Percentiles rank a stretch among this genome's conserved stretches.
Evolutionary conservation across 2,329 filamentous ascomycete species (phyloP).

Genomic region (Talaromyces sp.): DNA sequence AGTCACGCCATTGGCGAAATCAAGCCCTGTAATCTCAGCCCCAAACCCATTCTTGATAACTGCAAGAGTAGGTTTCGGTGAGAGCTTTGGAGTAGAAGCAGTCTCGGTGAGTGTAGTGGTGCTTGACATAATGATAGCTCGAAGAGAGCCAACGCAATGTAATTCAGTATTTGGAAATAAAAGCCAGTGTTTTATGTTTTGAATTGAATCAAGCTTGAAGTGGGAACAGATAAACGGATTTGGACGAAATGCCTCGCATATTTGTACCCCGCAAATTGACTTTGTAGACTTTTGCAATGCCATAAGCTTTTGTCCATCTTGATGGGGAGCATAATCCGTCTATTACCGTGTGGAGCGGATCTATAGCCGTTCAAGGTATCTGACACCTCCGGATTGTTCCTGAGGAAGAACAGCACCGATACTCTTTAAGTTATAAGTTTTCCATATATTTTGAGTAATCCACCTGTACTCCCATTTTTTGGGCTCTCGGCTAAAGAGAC

Average conservation of each 20-base stretch:
- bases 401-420: not conserved
- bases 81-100: not conserved
- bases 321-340: not conserved
- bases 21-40: not conserved
- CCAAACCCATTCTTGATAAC: constrained; percentile 2
- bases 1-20: not conserved
- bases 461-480: no score
- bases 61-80: not conserved
- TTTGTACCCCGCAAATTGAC: not conserved
- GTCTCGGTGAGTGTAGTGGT: not conserved
- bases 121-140: not conserved
- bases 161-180: not conserved
- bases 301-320: not conserved
- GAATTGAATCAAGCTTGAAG: not conserved
- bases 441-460: not conserved
- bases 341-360: not conserved
- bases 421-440: no score
- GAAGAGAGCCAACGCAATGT: not conserved
- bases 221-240: not conserved
- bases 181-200: not conserved
- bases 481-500: no score
- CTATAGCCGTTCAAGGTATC: not conserved
- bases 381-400: not conserved
- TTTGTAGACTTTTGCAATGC: not conserved
- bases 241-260: not conserved